Evolutionary conservation across 176 grass and related monocot species (phyloP).

Genomic region (Poa pratensis): DNA sequence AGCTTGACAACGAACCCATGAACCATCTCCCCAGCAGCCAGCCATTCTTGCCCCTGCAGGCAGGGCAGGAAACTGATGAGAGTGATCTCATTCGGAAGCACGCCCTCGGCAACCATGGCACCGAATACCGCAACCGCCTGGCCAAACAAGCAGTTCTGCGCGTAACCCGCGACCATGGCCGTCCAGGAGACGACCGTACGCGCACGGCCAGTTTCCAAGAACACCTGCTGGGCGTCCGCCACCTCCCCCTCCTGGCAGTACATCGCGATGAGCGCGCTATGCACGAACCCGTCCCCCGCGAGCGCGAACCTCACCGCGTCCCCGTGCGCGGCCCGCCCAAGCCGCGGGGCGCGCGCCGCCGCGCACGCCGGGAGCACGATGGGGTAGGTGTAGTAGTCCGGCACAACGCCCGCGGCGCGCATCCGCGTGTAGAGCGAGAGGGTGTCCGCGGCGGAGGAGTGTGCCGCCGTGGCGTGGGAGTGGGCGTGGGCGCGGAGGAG

Average conservation of each 20-base stretch:
- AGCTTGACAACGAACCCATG: constrained; percentile 68
- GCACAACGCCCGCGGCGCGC: constrained; percentile 55
- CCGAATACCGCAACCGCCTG: constrained; percentile 63
- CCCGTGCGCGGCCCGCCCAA: constrained; percentile 68
- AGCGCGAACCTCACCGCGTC: constrained; percentile 66
- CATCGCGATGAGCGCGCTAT: constrained; percentile 65
- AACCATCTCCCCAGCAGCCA: constrained; percentile 52
- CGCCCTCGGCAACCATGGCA: constrained; percentile 49
- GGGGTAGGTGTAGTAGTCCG: constrained; percentile 79
- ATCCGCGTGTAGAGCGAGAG: constrained; percentile 66
- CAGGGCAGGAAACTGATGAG: constrained; percentile 83
- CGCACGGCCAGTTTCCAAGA: constrained; percentile 48
- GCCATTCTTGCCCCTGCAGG: constrained; percentile 49
- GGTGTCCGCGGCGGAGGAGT: constrained; percentile 27
- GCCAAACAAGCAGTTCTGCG: constrained; percentile 61
- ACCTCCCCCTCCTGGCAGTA: constrained; percentile 71
- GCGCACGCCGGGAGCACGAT: constrained; percentile 76
- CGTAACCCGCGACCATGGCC: constrained; percentile 82
- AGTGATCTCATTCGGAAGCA: constrained; percentile 73
- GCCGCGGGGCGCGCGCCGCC: constrained; percentile 30
- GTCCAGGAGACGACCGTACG: constrained; percentile 81
- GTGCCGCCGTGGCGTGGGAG: background rate
- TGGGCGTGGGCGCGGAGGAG: constrained; percentile 68
- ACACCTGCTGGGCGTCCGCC: constrained; percentile 58
- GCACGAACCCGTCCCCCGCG: constrained; percentile 45